Evolutionary conservation across 129 eudicot species (phyloP).

Genomic region (Escallonia herrerae): DNA sequence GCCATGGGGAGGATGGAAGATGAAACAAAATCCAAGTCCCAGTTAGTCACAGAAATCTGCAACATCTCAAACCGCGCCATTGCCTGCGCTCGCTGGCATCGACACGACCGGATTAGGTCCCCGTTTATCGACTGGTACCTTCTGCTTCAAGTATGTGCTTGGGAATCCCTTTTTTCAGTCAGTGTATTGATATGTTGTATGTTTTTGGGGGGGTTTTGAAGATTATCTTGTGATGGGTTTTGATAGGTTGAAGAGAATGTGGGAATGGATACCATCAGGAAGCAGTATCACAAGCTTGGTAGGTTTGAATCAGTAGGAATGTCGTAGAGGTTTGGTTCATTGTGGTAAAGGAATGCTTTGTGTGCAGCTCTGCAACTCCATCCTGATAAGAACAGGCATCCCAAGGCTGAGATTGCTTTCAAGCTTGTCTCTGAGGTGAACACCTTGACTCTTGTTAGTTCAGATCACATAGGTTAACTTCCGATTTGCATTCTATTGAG

Average conservation of each 20-base stretch:
- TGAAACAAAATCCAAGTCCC: constrained; percentile 34
- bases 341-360: neutral
- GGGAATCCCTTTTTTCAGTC: neutral
- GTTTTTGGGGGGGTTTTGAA: neutral
- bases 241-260: constrained; percentile 63
- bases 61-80: constrained; percentile 35
- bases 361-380: constrained; percentile 74
- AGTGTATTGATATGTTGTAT: neutral
- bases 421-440: constrained; percentile 68
- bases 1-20: constrained; percentile 19
- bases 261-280: constrained; percentile 43
- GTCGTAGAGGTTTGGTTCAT: too few relatives aligned
- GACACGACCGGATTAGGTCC: constrained; percentile 5
- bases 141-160: constrained; percentile 47
- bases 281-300: constrained; percentile 70
- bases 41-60: constrained; percentile 45
- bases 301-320: neutral
- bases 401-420: constrained; percentile 78
- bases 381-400: constrained; percentile 86
- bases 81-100: constrained; percentile 29
- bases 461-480: too few relatives aligned
- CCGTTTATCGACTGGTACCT: constrained; percentile 77
- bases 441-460: too few relatives aligned
- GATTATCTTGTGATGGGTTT: neutral
- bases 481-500: too few relatives aligned